Evolutionary conservation across 768 basidiomycete species (phyloP).

Genomic region (Termitomyces sp.): DNA sequence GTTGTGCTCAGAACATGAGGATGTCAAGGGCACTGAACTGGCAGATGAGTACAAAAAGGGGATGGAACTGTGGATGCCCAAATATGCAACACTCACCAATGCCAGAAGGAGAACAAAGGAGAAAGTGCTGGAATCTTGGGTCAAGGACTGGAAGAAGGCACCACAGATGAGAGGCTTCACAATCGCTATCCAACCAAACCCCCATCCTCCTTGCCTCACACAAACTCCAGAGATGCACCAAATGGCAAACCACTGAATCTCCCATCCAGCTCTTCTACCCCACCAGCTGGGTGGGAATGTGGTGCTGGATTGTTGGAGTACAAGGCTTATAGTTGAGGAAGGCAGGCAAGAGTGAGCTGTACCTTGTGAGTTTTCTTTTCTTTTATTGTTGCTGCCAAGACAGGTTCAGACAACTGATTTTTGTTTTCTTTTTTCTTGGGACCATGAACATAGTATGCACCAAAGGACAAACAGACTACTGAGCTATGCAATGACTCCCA

Average conservation of each 20-base stretch:
- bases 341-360: conserved; percentile 69
- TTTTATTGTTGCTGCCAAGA: not conserved
- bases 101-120: too few relatives aligned
- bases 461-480: conserved; percentile 63
- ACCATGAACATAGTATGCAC: conserved; percentile 55
- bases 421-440: too few relatives aligned
- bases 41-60: too few relatives aligned
- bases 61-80: too few relatives aligned
- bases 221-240: conserved; percentile 6
- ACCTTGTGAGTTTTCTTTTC: conserved; percentile 47
- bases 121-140: too few relatives aligned
- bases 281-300: conserved; percentile 65
- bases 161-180: too few relatives aligned
- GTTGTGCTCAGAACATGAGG: too few relatives aligned
- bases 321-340: conserved; percentile 81
- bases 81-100: too few relatives aligned
- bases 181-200: too few relatives aligned
- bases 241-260: conserved; percentile 31
- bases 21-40: too few relatives aligned
- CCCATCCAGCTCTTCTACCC: conserved; percentile 69
- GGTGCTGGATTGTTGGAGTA: conserved; percentile 79
- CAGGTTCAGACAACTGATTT: too few relatives aligned
- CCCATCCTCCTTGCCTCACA: not conserved
- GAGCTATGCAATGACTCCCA: conserved; percentile 54
- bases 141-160: too few relatives aligned